Percentiles rank a stretch among this genome's conserved stretches.
Evolutionary conservation across 1,284 basidiomycete genomes (phyloP).

Genomic region (Golubevia sp.): DNA sequence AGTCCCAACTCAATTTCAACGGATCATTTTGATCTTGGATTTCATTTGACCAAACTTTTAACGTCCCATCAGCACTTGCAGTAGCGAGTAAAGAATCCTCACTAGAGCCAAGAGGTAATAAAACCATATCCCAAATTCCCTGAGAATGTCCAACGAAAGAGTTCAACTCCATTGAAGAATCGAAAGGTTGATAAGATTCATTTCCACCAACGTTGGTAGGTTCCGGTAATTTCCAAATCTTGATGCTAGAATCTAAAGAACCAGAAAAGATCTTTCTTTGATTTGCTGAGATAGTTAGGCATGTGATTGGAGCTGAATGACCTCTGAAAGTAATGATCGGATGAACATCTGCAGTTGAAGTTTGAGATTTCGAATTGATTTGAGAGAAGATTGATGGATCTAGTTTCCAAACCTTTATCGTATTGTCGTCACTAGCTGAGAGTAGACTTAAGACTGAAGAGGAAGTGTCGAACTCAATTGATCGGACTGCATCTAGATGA

Average conservation of each 20-base stretch:
- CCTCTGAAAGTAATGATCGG: constrained; percentile 89
- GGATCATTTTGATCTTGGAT: not conserved
- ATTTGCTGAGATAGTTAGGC: constrained; percentile 78
- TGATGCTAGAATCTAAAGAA: constrained; percentile 88
- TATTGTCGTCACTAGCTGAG: constrained; percentile 90
- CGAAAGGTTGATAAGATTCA: constrained; percentile 82
- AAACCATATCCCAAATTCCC: constrained; percentile 88
- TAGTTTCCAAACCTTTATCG: constrained; percentile 92
- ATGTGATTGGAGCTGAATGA: constrained; percentile 88
- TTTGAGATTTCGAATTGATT: too few relatives aligned
- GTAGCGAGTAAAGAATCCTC: constrained; percentile 72
- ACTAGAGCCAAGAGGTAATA: constrained; percentile 56
- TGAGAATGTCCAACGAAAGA: constrained; percentile 89
- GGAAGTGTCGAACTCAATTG: constrained; percentile 75
- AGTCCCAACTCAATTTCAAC: constrained; percentile 75
- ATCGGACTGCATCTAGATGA: constrained; percentile 89
- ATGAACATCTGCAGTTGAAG: constrained; percentile 1
- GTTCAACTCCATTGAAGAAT: constrained; percentile 75
- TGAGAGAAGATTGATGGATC: constrained; percentile 27
- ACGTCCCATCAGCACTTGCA: constrained; percentile 84
- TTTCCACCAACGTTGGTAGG: not conserved
- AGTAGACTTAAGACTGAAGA: constrained; percentile 76
- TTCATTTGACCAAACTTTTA: constrained; percentile 82
- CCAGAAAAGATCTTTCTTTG: constrained; percentile 83
- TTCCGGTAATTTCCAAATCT: constrained; percentile 76